phyloP scores from a whole-genome alignment of 1,284 basidiomycete genomes.

The Erythrobasidium hasegawianum region DNA sequence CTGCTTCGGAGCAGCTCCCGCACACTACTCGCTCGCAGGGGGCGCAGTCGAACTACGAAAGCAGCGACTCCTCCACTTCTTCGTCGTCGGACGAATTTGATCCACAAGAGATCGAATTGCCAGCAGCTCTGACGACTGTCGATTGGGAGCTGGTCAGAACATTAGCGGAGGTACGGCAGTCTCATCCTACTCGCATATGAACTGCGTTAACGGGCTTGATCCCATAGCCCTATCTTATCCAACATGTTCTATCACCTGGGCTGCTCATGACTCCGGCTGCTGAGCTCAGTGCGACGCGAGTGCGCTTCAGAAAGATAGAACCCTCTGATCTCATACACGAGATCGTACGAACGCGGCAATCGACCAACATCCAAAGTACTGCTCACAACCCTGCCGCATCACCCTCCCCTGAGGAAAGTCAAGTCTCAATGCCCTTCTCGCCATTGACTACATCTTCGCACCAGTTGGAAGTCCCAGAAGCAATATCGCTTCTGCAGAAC shows the following conservation, averaged over 20 bases:
- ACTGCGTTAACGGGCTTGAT: background rate
- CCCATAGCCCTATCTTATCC: slow-evolving; percentile 15
- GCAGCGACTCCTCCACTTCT: background rate
- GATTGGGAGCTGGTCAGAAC: slow-evolving; percentile 13
- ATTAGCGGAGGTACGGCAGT: slow-evolving; percentile 10
- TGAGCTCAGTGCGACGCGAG: slow-evolving; percentile 10
- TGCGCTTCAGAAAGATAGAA: slow-evolving; percentile 31
- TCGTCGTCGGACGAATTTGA: background rate
- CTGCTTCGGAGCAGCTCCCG: background rate
- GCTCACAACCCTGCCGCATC: background rate
- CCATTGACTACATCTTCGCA: background rate
- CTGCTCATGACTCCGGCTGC: background rate
- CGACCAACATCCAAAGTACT: too few relatives aligned
- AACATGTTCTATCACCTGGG: slow-evolving; percentile 12
- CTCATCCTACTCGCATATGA: too few relatives aligned
- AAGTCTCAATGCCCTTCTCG: background rate
- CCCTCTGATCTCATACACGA: slow-evolving; percentile 27
- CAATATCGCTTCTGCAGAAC: slow-evolving; percentile 7
- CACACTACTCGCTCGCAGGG: background rate
- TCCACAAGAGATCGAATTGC: slow-evolving; percentile 3
- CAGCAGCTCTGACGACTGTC: background rate
- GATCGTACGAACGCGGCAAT: slow-evolving; percentile 15
- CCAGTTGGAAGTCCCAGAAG: background rate
- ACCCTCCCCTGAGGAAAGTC: too few relatives aligned
- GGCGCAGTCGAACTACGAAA: background rate